Percentiles rank a stretch among this genome's conserved stretches.
These are phyloP conservation scores for Ceratocystis diversiconidia DNA, from an alignment of 2,329 filamentous ascomycete species.

Conservation along the genomic window DNA sequence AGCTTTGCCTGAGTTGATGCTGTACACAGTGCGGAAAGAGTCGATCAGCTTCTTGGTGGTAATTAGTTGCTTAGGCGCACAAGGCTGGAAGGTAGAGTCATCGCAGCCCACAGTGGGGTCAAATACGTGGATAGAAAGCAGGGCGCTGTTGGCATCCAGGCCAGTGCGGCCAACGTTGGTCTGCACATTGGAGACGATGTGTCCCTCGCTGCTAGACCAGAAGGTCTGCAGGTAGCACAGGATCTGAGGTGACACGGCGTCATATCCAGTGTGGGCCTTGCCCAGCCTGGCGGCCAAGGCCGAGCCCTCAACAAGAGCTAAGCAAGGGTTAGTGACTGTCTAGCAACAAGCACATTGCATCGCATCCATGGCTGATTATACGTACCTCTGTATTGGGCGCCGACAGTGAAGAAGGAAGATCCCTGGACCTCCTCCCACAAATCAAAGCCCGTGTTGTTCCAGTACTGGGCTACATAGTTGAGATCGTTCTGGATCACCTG, in stretches of 20 bases:
- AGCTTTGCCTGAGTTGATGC: constrained; percentile 51
- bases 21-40: constrained; percentile 57
- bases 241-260: constrained; percentile 51
- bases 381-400: constrained; percentile 51
- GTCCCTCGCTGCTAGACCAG: constrained; percentile 48
- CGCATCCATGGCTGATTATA: constrained; percentile 7
- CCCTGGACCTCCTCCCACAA: constrained; percentile 72
- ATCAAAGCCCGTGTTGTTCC: constrained; percentile 54
- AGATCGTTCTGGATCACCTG: constrained; percentile 65
- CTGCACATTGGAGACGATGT: constrained; percentile 52
- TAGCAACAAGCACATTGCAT: background rate
- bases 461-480: constrained; percentile 59
- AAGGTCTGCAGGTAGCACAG: constrained; percentile 62
- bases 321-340: background rate
- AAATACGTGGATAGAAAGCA: constrained; percentile 53
- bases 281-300: constrained; percentile 50
- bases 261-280: constrained; percentile 44
- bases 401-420: constrained; percentile 66
- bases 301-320: constrained; percentile 50
- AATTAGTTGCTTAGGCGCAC: constrained; percentile 51
- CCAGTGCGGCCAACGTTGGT: constrained; percentile 42
- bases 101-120: constrained; percentile 54
- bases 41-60: constrained; percentile 67
- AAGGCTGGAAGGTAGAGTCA: constrained; percentile 62
- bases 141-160: constrained; percentile 57